Conservation (phyloP, 1,139 yeast species). For the Sporopachydermia cereana region DNA sequence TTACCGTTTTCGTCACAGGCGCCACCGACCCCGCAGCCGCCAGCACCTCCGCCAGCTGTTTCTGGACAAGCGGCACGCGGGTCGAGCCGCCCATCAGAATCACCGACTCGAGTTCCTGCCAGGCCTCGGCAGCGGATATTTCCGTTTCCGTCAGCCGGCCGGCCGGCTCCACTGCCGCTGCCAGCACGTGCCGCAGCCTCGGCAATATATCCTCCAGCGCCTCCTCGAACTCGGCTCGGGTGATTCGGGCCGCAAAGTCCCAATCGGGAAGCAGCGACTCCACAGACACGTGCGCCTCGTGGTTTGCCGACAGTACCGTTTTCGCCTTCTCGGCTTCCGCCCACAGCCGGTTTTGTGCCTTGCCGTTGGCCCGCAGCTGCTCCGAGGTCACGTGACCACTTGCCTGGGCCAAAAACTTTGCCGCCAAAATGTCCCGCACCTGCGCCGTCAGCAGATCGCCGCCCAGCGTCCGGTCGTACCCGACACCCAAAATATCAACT, state of each 20-base stretch:
- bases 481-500: conserved; percentile 62
- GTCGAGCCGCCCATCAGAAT: conserved; percentile 87
- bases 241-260: conserved; percentile 56
- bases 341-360: conserved; percentile 56
- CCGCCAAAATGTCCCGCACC: conserved; percentile 46
- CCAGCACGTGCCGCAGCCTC: conserved; percentile 44
- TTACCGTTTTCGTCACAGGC: conserved; percentile 67
- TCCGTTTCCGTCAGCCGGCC: conserved; percentile 10
- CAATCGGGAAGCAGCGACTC: conserved; percentile 57
- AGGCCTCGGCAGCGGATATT: neutral
- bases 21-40: conserved; percentile 38
- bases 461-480: conserved; percentile 54
- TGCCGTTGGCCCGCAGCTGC: conserved; percentile 36
- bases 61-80: conserved; percentile 79
- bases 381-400: conserved; percentile 12
- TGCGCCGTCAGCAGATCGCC: conserved; percentile 64
- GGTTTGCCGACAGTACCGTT: conserved; percentile 73
- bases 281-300: conserved; percentile 58
- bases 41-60: conserved; percentile 29
- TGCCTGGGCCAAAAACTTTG: conserved; percentile 40
- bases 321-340: conserved; percentile 86
- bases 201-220: conserved; percentile 32
- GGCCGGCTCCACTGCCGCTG: conserved; percentile 35
- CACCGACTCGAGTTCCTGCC: conserved; percentile 44
- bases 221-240: conserved; percentile 72